These are phyloP conservation scores for Asterochloris erici DNA, from an alignment of 139 green algal genomes.

Conservation along the genomic window DNA sequence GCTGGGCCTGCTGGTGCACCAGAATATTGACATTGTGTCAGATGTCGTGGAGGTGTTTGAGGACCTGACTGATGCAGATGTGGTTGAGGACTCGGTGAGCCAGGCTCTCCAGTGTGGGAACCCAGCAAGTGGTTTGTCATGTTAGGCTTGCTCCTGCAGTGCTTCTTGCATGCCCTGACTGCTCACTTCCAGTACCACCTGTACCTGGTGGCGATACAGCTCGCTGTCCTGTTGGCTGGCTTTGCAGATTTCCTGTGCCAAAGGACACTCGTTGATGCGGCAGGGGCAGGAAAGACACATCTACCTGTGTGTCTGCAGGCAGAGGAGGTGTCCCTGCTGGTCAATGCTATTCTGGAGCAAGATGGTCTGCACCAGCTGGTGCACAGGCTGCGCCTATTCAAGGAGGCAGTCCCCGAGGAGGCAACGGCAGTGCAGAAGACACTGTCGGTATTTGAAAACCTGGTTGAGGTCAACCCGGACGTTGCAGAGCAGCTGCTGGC, in stretches of 20 bases:
- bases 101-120: too few relatives aligned
- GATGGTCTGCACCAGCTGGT: conserved; percentile 75
- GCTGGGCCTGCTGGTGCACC: conserved; percentile 81
- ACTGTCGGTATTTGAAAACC: conserved; percentile 85
- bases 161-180: too few relatives aligned
- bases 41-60: conserved; percentile 75
- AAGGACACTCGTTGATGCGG: neutral
- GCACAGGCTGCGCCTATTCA: conserved; percentile 54
- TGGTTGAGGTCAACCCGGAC: conserved; percentile 73
- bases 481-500: conserved; percentile 31
- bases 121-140: too few relatives aligned
- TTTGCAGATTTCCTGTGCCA: neutral
- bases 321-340: conserved; percentile 60
- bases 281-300: too few relatives aligned
- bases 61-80: conserved; percentile 89
- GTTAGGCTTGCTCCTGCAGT: too few relatives aligned
- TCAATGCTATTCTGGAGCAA: conserved; percentile 64
- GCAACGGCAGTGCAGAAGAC: conserved; percentile 67
- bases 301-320: conserved; percentile 29
- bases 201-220: neutral
- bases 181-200: too few relatives aligned
- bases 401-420: conserved; percentile 71
- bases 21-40: conserved; percentile 91
- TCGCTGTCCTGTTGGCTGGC: neutral
- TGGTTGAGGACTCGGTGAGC: conserved; percentile 50